Conservation (phyloP, 192 early-diverging fungal genomes). For the Dissophora globulifera region DNA sequence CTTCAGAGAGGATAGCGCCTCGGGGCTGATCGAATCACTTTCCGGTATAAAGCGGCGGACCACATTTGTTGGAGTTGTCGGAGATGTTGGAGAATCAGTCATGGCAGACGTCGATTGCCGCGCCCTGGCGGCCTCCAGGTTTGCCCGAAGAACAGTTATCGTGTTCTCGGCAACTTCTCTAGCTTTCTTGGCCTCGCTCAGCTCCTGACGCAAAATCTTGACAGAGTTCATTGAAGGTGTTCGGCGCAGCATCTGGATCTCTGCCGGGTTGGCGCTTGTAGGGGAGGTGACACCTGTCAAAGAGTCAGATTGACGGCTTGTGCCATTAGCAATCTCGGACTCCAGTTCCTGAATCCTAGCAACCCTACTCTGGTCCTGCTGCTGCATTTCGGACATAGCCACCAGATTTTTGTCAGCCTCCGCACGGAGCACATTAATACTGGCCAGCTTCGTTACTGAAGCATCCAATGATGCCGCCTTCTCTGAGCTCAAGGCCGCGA, state of each 20-base stretch:
- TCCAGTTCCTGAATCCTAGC: constrained; percentile 13
- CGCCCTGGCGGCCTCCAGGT: not conserved
- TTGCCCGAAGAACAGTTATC: not conserved
- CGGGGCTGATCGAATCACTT: not conserved
- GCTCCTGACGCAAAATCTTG: constrained; percentile 2
- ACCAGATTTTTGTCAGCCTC: not conserved
- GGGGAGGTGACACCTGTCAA: no score
- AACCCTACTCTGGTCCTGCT: not conserved
- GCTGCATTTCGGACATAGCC: not conserved
- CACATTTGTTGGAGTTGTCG: not conserved
- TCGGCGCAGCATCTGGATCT: not conserved
- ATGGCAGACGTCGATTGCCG: not conserved
- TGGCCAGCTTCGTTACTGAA: not conserved
- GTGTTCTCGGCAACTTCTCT: not conserved
- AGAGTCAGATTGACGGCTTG: no score
- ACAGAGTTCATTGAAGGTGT: constrained; percentile 1
- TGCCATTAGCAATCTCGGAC: not conserved
- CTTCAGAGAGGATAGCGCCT: constrained; percentile 30
- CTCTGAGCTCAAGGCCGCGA: not conserved
- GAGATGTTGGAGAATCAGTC: not conserved
- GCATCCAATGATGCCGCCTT: not conserved
- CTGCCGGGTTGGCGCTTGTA: no score
- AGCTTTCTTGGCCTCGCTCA: not conserved
- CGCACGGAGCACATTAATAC: not conserved
- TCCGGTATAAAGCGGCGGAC: not conserved